Base-by-base conservation (phyloP, 2,329 filamentous ascomycete species). In the Colletotrichum tamarilloi region DNA sequence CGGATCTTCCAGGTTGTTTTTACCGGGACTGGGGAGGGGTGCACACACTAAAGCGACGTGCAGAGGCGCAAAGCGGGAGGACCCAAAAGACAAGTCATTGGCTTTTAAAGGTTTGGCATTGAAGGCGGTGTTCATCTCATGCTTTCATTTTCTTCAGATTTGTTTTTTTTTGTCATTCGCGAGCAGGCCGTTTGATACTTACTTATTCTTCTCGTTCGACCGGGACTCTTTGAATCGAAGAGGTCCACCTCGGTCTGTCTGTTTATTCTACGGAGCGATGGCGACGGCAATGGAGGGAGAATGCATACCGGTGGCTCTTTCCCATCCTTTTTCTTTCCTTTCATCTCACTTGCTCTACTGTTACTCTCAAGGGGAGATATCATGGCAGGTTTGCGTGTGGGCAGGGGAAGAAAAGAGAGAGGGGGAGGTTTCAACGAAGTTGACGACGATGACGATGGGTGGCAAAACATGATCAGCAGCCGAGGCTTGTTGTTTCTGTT, bases 1-100 rank as follows among this genome's bases (percentile, higher is more conserved):
- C 52, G 59, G 49, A 55, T 62, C 19, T 38, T 32, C 30, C 30
- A 32, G 30, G 30, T 9, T 60, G 32, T 42, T 53, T 64, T 62
- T 19, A 49, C 42, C 7, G 52, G 69, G 28, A 49, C 53, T 9
- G 53, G 62, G 67, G 46, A 73, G 60, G 32, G 60, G 70, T 65
- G 67, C 52, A 70, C 71, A 49, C 42, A 22, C 19, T 53, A 68
- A 32, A 66, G 35, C 49, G 49, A 53, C 28, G 26, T 71, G 67
- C 67, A 66, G 62, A 57, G 71, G 71, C 71, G 71, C 67, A 73
- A 69, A 73, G 65, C 57, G 66, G 56, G 56, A 65, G 22, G 60
- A 56, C 70, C 69, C 62, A 74, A 64, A 73, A 73, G 59, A 73
- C 60, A 42, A 68, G 60, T 68, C 26, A 49, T 62, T 72, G 72